Conservation (phyloP, 257 asterid genomes). For the Capsicum baccatum region DNA sequence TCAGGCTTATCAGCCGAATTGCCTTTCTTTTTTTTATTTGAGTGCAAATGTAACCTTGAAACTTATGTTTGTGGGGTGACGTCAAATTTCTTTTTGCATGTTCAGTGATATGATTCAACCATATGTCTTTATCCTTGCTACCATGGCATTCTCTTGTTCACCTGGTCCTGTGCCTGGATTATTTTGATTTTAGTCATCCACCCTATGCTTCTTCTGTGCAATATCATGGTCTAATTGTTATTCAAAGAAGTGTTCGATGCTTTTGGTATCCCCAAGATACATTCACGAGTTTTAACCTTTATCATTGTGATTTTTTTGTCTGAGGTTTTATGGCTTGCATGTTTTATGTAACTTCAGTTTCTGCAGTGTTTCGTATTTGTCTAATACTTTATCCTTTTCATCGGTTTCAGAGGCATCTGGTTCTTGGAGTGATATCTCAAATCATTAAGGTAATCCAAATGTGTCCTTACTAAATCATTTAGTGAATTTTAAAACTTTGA, state of each 20-base stretch:
- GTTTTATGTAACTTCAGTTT: slow-evolving; percentile 1
- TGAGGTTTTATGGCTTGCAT: not conserved
- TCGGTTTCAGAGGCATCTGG: slow-evolving; percentile 91
- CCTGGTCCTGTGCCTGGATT: slow-evolving; percentile 2
- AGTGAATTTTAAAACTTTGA: not conserved
- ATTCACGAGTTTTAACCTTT: not conserved
- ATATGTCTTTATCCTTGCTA: not conserved
- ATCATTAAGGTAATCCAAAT: slow-evolving; percentile 77
- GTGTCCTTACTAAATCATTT: not conserved
- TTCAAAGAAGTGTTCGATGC: not conserved
- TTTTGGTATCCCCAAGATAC: not conserved
- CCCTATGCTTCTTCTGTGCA: slow-evolving; percentile 18
- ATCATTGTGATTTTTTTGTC: not conserved
- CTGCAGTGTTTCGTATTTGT: slow-evolving; percentile 25
- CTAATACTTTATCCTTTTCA: slow-evolving; percentile 38
- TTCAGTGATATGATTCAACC: not conserved
- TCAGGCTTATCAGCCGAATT: not conserved
- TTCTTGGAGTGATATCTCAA: slow-evolving; percentile 95
- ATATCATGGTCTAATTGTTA: slow-evolving; percentile 13
- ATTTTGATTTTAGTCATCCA: not conserved
- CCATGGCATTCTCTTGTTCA: not conserved
- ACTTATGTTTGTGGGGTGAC: not conserved
- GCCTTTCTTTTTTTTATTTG: not conserved
- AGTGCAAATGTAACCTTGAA: not conserved
- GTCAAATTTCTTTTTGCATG: not conserved